Base-by-base conservation (phyloP, 176 grass and related monocot species). In the Pharus latifolius region DNA sequence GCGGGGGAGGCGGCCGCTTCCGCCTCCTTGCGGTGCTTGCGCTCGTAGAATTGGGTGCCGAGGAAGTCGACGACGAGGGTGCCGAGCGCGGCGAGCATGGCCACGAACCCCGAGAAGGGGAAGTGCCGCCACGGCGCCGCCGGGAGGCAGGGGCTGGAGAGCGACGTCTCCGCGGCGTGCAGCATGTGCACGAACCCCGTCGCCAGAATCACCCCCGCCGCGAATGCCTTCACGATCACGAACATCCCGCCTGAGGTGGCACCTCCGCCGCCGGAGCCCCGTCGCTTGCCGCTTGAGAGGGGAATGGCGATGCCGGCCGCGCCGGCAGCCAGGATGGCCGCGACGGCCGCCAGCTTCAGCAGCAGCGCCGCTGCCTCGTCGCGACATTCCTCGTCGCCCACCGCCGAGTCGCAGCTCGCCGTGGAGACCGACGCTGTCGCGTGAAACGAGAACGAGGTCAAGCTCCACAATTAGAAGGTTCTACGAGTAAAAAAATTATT, bases 181-280 rank as follows among this genome's bases (percentile, higher is more conserved):
- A 96, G 72, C 83, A 96, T 81, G 80, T 92, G 92, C 24, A 96
- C 85, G 78, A 96, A 96, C 14, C 88, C 92, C 12, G 88, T 92
- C 18, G 88, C 85, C 1, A 96, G 79, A 72, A 96, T 76, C 17
- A 92, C 88, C 34, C 92, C 92, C 10, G 92, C 88, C 0, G 92
- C 77, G 75, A 96, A 96, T 30, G 88, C 85, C 80, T 92, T 92
- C 18, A 55, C 33, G 58, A 92, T 47, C 57, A 87, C 46, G 78
- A 96, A 92, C 27, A 68, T 17, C 4, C 82, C 69, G 6, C 81
- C 42, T 3, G 28, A 49, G 40, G 72, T 24, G 7, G 82, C 32
- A 13, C 51, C 42, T 3, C 28, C 69, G 3, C 23, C 52, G n/a
- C 41, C 12, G 20, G 78, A 50, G 20, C 30, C 16, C 0, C 70